Evolutionary conservation across 768 basidiomycete species (phyloP).

Genomic region (Mrakia hoshinonis): DNA sequence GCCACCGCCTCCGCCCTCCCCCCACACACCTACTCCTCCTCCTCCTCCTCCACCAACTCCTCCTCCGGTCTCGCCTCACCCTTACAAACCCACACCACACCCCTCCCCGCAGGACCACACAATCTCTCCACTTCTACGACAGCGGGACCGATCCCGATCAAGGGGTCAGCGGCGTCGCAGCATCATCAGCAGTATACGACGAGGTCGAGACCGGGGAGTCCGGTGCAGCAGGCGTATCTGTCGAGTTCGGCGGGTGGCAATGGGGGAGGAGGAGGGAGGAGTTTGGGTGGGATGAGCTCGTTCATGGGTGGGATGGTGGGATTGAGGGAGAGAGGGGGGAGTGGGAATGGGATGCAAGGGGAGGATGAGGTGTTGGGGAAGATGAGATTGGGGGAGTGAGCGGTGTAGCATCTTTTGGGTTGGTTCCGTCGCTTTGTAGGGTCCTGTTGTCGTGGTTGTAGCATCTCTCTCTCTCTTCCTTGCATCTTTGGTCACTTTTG

Average conservation of each 20-base stretch:
- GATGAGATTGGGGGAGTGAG: conserved; percentile 7
- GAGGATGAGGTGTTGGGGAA: not conserved
- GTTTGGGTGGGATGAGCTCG: not conserved
- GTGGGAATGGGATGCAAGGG: not conserved
- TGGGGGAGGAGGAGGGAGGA: not conserved
- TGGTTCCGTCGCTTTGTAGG: no score
- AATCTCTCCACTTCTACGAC: not conserved
- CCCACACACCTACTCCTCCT: not conserved
- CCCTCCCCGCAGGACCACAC: not conserved
- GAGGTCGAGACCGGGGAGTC: not conserved
- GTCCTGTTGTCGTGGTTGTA: no score
- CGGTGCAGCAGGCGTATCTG: not conserved
- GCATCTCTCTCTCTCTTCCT: no score
- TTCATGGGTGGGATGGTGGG: not conserved
- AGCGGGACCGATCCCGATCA: not conserved
- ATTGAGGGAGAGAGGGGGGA: conserved; percentile 3
- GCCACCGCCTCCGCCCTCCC: not conserved
- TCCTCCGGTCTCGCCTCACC: not conserved
- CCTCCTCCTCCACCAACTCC: not conserved
- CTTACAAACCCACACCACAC: not conserved
- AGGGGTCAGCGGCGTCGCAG: not conserved
- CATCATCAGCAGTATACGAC: not conserved
- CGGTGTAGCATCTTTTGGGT: no score
- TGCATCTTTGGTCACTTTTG: no score
- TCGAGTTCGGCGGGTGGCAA: not conserved